These are phyloP conservation scores for Raphanus hybrid DNA, from an alignment of 441 rosid species.

Conservation along the genomic window DNA sequence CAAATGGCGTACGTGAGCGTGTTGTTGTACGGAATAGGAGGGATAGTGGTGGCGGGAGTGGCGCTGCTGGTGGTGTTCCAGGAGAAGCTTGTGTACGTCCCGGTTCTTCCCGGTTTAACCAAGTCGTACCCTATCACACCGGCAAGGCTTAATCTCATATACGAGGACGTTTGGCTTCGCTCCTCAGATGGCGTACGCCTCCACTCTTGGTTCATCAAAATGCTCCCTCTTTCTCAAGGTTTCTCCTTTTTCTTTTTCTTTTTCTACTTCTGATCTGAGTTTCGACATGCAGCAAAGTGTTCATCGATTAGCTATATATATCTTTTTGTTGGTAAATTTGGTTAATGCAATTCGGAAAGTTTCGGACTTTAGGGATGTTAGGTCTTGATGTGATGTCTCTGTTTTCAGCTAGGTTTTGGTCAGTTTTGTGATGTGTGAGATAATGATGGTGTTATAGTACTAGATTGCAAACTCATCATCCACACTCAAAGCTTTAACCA, in stretches of 20 bases:
- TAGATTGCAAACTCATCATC: background rate
- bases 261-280: background rate
- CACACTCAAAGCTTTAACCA: background rate
- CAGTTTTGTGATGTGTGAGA: conserved; percentile 25
- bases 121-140: conserved; percentile 87
- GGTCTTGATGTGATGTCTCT: conserved; percentile 16
- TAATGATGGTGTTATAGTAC: background rate
- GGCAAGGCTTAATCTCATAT: conserved; percentile 72
- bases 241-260: background rate
- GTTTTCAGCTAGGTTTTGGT: conserved; percentile 22
- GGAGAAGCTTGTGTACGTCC: conserved; percentile 94
- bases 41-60: conserved; percentile 86
- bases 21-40: conserved; percentile 86
- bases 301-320: conserved; percentile 6
- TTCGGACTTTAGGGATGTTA: conserved; percentile 18
- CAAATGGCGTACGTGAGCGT: conserved; percentile 67
- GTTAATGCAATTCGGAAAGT: conserved; percentile 38
- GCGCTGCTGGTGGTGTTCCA: conserved; percentile 94
- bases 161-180: conserved; percentile 95
- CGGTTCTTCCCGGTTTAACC: conserved; percentile 92
- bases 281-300: background rate
- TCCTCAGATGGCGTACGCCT: conserved; percentile 91
- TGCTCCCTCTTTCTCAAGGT: conserved; percentile 86
- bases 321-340: conserved; percentile 26
- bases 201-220: conserved; percentile 95